Percentiles rank a stretch among this genome's conserved stretches.
Conservation (phyloP, 768 basidiomycete species). For the Cytidiella melzeri region DNA sequence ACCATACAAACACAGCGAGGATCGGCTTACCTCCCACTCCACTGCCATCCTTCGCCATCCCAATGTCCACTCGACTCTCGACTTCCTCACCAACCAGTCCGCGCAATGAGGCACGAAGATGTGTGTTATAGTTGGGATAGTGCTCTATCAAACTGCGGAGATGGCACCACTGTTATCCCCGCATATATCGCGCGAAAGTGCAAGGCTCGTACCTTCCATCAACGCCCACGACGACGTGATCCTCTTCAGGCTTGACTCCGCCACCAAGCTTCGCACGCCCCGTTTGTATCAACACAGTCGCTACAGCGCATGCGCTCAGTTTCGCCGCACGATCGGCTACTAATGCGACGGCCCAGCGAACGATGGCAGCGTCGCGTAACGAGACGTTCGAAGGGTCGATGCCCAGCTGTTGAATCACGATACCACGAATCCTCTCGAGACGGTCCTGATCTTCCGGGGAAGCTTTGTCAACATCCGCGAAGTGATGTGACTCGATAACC, state of each 20-base stretch:
- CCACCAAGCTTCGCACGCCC: slow-evolving; percentile 51
- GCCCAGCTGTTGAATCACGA: slow-evolving; percentile 57
- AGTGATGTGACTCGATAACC: slow-evolving; percentile 15
- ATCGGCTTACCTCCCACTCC: slow-evolving; percentile 83
- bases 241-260: slow-evolving; percentile 18
- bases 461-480: slow-evolving; percentile 20
- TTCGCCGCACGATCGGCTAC: slow-evolving; percentile 80
- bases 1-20: background rate
- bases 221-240: slow-evolving; percentile 74
- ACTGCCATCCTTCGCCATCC: slow-evolving; percentile 94
- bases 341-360: slow-evolving; percentile 72
- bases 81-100: slow-evolving; percentile 72
- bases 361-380: slow-evolving; percentile 51
- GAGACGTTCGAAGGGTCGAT: slow-evolving; percentile 48
- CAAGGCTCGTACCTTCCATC: slow-evolving; percentile 71
- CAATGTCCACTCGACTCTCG: slow-evolving; percentile 77
- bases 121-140: slow-evolving; percentile 80
- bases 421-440: slow-evolving; percentile 49
- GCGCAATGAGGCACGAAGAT: slow-evolving; percentile 69
- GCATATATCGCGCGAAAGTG: background rate
- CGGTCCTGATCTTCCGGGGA: slow-evolving; percentile 23
- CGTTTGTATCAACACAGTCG: slow-evolving; percentile 81
- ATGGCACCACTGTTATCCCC: background rate
- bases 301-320: slow-evolving; percentile 83
- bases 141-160: slow-evolving; percentile 74